Percentiles rank a stretch among this genome's conserved stretches.
Conservation (phyloP, 768 basidiomycete species). For the Kwoniella shandongensis region DNA sequence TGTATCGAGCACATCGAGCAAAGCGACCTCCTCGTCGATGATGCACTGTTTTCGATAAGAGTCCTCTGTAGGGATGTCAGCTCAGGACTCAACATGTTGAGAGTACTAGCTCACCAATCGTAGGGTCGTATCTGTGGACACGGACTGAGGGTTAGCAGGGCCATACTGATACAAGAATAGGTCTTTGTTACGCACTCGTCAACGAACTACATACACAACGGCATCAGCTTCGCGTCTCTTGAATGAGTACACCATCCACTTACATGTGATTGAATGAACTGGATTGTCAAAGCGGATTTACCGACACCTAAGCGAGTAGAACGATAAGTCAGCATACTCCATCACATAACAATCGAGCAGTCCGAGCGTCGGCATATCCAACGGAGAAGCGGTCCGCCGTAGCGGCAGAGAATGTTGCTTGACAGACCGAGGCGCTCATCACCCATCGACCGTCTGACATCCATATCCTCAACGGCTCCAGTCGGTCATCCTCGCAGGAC, state of each 20-base stretch:
- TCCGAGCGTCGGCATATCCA: too few species aligned
- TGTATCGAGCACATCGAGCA: constrained; percentile 94
- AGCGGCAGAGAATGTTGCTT: too few species aligned
- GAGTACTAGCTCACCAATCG: constrained; percentile 69
- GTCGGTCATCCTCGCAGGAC: too few species aligned
- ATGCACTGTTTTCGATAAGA: constrained; percentile 97
- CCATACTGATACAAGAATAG: not conserved
- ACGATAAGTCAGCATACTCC: not conserved
- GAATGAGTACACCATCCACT: too few species aligned
- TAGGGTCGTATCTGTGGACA: constrained; percentile 64
- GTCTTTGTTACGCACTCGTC: constrained; percentile 45
- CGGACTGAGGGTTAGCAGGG: constrained; percentile 6
- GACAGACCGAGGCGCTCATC: not conserved
- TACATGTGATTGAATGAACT: constrained; percentile 76
- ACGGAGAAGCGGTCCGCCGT: too few species aligned
- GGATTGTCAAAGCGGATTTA: constrained; percentile 93
- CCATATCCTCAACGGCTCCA: not conserved
- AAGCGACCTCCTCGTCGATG: constrained; percentile 97
- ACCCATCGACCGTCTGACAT: not conserved
- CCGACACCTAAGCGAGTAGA: constrained; percentile 60
- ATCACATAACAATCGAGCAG: too few species aligned
- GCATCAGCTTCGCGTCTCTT: too few species aligned
- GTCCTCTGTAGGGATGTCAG: constrained; percentile 59
- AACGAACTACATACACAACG: constrained; percentile 44
- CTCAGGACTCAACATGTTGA: not conserved